phyloP scores from a whole-genome alignment of 2,329 filamentous ascomycete genomes.

The Stenocarpella maydis region DNA sequence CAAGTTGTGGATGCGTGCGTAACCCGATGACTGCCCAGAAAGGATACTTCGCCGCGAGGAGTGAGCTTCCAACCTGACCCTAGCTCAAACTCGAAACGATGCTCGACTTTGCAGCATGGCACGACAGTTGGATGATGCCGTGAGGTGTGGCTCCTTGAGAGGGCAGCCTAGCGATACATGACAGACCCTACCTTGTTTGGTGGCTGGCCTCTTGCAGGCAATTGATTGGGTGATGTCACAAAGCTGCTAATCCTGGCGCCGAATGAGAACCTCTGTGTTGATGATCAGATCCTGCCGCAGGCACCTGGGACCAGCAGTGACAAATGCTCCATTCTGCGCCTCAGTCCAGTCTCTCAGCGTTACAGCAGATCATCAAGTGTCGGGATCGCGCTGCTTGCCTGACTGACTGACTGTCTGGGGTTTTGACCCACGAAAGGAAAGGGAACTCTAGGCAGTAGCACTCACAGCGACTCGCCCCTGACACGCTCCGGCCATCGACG shows the following conservation, averaged over 20 bases:
- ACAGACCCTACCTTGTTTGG: not conserved
- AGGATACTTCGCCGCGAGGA: conserved; percentile 14
- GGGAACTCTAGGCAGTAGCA: conserved; percentile 30
- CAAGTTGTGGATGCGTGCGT: conserved; percentile 20
- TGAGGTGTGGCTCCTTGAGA: conserved; percentile 23
- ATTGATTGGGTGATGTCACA: not conserved
- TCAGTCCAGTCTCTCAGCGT: conserved; percentile 2
- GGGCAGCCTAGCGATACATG: conserved; percentile 5
- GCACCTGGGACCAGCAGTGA: not conserved
- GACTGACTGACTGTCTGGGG: conserved; percentile 13
- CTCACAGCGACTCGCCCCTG: conserved; percentile 27
- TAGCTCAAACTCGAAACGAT: conserved; percentile 29
- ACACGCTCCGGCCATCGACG: conserved; percentile 5
- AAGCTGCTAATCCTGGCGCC: not conserved
- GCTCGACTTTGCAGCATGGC: conserved; percentile 18
- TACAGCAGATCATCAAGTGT: not conserved
- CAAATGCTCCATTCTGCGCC: not conserved
- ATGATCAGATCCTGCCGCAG: not conserved
- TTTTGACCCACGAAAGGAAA: conserved; percentile 28
- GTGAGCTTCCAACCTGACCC: not conserved
- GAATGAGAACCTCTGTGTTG: conserved; percentile 9
- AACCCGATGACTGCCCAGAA: conserved; percentile 11
- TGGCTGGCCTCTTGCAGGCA: not conserved
- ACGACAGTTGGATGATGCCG: conserved; percentile 12
- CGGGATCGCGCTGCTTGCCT: not conserved